phyloP scores from a whole-genome alignment of 208 protist genomes.

The Acanthamoeba royreba region DNA sequence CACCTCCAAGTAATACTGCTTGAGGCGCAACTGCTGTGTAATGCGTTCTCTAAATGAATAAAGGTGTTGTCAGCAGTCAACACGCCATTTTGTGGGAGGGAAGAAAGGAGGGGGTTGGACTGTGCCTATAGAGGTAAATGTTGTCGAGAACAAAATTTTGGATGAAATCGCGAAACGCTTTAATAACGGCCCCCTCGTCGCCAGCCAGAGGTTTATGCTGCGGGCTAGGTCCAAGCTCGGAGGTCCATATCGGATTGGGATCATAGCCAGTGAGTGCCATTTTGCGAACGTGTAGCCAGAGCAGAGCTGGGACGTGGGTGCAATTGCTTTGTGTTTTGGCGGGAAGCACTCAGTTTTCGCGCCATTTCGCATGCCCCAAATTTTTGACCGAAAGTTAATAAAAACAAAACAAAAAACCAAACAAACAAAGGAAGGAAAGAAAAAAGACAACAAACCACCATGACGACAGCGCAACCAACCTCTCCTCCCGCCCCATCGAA shows the following conservation, averaged over 20 bases:
- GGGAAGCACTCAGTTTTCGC: too few relatives aligned
- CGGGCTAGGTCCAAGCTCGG: not conserved
- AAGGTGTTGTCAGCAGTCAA: not conserved
- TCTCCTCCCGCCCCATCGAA: too few relatives aligned
- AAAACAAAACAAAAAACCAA: too few relatives aligned
- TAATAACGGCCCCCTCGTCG: not conserved
- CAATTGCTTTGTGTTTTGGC: too few relatives aligned
- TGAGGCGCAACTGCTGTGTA: not conserved
- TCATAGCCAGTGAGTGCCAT: not conserved
- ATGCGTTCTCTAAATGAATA: not conserved
- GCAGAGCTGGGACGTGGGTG: too few relatives aligned
- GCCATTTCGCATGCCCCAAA: too few relatives aligned
- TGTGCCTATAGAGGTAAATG: slow-evolving; percentile 22
- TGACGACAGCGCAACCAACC: too few relatives aligned
- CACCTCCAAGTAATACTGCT: slow-evolving; percentile 23
- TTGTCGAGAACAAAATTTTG: not conserved
- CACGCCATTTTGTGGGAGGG: not conserved
- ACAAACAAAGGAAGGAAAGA: too few relatives aligned
- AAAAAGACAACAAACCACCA: too few relatives aligned
- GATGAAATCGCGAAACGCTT: slow-evolving; percentile 15
- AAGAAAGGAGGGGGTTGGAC: too few relatives aligned
- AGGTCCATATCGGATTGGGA: not conserved
- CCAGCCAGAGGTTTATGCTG: not conserved
- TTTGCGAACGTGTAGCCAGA: too few relatives aligned
- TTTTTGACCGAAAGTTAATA: too few relatives aligned